phyloP scores from a whole-genome alignment of 192 early-diverging fungal genomes.

The Chytriomyces sp. region DNA sequence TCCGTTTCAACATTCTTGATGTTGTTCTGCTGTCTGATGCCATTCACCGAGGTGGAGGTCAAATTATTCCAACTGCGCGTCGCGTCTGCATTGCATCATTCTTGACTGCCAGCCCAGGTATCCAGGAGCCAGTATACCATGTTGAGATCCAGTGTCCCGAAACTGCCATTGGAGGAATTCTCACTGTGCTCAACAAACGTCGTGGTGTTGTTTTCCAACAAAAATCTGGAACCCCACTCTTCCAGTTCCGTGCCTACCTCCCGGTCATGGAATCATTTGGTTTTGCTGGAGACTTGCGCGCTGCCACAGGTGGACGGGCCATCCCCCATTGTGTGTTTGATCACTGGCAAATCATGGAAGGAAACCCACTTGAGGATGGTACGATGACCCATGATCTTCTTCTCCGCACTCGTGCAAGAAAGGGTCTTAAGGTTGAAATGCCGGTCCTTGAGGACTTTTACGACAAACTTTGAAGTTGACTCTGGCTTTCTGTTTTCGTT shows the following conservation, averaged over 20 bases:
- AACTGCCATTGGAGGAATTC: constrained; percentile 93
- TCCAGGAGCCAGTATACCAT: constrained; percentile 96
- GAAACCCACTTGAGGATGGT: constrained; percentile 68
- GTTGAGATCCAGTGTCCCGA: constrained; percentile 96
- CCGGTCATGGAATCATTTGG: constrained; percentile 98
- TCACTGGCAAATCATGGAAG: constrained; percentile 93
- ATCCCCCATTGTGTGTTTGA: constrained; percentile 98
- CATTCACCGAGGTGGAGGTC: constrained; percentile 98
- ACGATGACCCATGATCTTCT: constrained; percentile 84
- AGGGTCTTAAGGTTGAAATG: constrained; percentile 86
- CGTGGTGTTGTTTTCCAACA: constrained; percentile 92
- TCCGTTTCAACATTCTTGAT: constrained; percentile 98
- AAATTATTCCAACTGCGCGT: constrained; percentile 94
- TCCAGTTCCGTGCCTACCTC: constrained; percentile 93
- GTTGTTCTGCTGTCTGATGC: constrained; percentile 95
- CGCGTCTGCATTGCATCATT: constrained; percentile 89
- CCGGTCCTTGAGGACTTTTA: constrained; percentile 72
- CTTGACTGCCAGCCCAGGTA: constrained; percentile 80
- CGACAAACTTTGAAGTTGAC: constrained; percentile 45
- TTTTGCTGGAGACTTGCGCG: constrained; percentile 92
- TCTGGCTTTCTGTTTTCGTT: no score
- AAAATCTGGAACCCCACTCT: constrained; percentile 86
- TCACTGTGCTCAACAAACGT: constrained; percentile 92
- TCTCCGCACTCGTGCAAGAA: constrained; percentile 80
- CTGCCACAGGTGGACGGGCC: constrained; percentile 95